These are phyloP conservation scores for Solanum hybrid DNA, from an alignment of 305 asterid species.

Conservation along the genomic window DNA sequence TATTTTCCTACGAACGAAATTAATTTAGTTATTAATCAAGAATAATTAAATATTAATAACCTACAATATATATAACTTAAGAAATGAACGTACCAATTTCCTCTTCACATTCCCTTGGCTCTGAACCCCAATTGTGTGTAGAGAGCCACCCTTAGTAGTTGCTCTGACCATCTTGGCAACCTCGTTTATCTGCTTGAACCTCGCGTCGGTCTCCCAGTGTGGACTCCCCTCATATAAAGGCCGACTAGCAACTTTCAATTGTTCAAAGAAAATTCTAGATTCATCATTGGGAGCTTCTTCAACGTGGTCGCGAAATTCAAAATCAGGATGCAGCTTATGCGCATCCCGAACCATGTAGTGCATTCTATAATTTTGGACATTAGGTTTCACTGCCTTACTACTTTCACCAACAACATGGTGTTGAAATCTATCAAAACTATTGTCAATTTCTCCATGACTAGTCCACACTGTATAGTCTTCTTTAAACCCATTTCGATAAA, in stretches of 20 bases:
- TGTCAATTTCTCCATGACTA: background rate
- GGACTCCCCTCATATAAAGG: background rate
- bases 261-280: background rate
- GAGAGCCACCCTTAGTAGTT: background rate
- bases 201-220: background rate
- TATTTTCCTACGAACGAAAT: background rate
- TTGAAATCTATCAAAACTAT: background rate
- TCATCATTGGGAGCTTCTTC: background rate
- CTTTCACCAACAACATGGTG: background rate
- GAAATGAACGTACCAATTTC: background rate
- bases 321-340: background rate
- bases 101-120: background rate
- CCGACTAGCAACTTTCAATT: background rate
- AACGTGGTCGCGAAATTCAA: background rate
- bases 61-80: background rate
- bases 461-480: background rate
- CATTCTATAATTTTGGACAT: background rate
- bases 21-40: background rate
- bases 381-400: background rate
- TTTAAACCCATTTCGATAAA: background rate
- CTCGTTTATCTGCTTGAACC: background rate
- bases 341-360: background rate
- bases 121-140: background rate
- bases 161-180: background rate
- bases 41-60: background rate